Base-by-base conservation (phyloP, 75 land plant genomes). In the Chamaecyparis obtusa region DNA sequence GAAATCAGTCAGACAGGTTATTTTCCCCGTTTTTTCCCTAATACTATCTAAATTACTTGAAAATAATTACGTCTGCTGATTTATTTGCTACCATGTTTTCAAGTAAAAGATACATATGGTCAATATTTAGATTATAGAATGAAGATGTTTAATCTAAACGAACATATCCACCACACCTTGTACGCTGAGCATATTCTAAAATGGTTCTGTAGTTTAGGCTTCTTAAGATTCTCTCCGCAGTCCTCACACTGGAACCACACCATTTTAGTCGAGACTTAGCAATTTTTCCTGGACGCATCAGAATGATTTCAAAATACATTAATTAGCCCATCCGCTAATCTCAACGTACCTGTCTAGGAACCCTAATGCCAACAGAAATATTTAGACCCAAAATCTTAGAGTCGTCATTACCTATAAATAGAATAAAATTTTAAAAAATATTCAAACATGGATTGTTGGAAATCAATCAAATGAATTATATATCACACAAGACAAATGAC, bases 221-320 rank as follows among this genome's bases (percentile, higher is more conserved):
- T 97, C 93, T 95, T 97, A 83, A 97, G 89, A 85, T 95, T 94
- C 89, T 97, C 98, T 15, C 98, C 99, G 43, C 99, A 97, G 88
- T 94, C 98, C 74, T 97, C 99, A 87, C 99, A 97, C 89, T 97
- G 99, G 89, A 97, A 97, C 99, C 99, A 97, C 88, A 97, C 99
- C 99, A 97, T 97, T 79, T 76, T 92, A 83, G 69, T 64, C 24
- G 69, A 64, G n/a, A 64, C 27, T 27, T 64, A 27, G 27, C 24
- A 24, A 7, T 1, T 27, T 64, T 64, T 64, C 69, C 69, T 64
- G 69, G n/a, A 64, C n/a, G 6, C 27, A 21, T 24, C 69, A 64
- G n/a, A 24, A 64, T 27, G n/a, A 64, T 64, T 64, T 64, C 69
- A 64, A 24, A 57, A 64, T 24, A 64, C n/a, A 64, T 64, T 27